phyloP scores from a whole-genome alignment of 108 stramenopile species.

The Cylindrotheca closterium region DNA sequence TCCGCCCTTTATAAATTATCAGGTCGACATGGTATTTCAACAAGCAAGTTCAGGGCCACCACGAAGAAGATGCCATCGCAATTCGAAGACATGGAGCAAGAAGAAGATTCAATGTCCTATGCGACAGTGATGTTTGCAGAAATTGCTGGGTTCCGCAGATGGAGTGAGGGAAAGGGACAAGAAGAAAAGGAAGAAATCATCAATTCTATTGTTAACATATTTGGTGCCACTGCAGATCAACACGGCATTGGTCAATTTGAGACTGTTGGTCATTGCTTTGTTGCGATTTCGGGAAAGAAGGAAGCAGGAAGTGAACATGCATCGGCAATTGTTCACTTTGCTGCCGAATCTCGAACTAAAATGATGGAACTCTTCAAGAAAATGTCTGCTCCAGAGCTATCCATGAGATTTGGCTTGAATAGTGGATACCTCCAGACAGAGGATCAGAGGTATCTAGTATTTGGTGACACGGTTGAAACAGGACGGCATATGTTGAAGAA shows the following conservation, averaged over 20 bases:
- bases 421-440: not conserved
- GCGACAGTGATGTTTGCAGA: not conserved
- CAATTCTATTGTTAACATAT: not conserved
- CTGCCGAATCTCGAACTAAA: not conserved
- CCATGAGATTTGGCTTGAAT: conserved; percentile 2
- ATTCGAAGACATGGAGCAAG: not conserved
- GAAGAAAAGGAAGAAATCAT: not conserved
- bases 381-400: not conserved
- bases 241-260: not conserved
- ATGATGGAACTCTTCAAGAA: not conserved
- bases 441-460: not conserved
- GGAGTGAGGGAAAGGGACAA: not conserved
- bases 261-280: not conserved
- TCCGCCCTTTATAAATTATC: not conserved
- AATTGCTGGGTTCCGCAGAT: not conserved
- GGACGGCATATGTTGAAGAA: not conserved
- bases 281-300: not conserved
- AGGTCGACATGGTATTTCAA: not conserved
- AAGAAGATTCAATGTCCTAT: not conserved
- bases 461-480: conserved; percentile 4
- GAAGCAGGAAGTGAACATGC: not conserved
- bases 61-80: not conserved
- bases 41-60: not conserved
- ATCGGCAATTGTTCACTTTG: not conserved
- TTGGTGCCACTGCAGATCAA: not conserved